Evolutionary conservation across 352 stramenopile genomes (phyloP), one percentile per base, ranked within the genome.

Genomic region (Globisporangium viniferum): DNA sequence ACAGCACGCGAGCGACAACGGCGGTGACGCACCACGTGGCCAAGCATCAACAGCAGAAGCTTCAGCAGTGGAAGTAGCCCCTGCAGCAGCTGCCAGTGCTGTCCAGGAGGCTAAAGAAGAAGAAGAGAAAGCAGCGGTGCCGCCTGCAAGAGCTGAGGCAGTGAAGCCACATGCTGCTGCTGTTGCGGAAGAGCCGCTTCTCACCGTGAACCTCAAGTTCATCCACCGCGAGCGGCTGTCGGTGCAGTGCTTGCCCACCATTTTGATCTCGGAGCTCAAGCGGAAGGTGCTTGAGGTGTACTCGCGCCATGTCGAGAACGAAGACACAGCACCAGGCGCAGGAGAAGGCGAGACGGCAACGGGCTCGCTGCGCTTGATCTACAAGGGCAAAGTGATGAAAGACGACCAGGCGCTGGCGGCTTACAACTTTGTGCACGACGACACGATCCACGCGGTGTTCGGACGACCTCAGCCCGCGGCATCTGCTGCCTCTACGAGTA

Each of bases 311-410:
- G 62, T 46, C 31, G 59, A 44, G 24, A 33, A 35, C 33, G 53
- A 39, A 57, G 51, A 35, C 6, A 2, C 39, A 44, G 41, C 9
- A 49, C 14, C 12, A 46, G 39, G 15, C 12, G 1, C 31, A 44
- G 14, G 12, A 60, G 46, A 36, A 46, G 39, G 33, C 35, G 27
- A 54, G 35, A 35, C 20, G 41, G 3, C 39, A 5, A 41, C 53
- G 6, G 44, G 36, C 5, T 61, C 67, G 8, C 59, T 82, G 66
- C 72, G 77, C 10, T 57, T 86, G 22, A 86, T 86, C 46, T 86
- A 86, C 76, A 83, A 84, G 58, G 78, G 78, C 15, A 86, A 81
- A 36, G 75, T 86, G 29, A 63, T 86, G 31, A 79, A 83, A 49
- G 71, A 86, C 62, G 68, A 76, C 39, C 73, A 77, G 39, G 55